phyloP scores from a whole-genome alignment of 768 basidiomycete species.

The Pleurotus tuber-regium region DNA sequence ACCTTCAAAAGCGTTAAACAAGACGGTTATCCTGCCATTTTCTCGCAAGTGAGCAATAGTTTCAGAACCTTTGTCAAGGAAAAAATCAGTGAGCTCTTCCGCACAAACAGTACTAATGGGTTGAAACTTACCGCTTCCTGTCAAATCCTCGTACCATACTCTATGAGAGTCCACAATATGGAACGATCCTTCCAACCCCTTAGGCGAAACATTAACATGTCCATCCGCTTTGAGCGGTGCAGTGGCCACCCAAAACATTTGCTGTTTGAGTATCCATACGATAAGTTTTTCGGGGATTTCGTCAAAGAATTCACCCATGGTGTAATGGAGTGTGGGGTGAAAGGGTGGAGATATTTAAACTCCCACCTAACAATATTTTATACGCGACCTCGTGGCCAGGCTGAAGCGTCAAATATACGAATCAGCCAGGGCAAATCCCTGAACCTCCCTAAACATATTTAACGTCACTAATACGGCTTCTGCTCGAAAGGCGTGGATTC shows the following conservation, averaged over 20 bases:
- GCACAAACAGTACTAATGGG: neutral
- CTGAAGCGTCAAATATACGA: no score
- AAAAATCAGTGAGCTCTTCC: no score
- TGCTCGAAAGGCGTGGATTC: no score
- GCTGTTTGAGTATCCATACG: slow-evolving; percentile 58
- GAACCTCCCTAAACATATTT: no score
- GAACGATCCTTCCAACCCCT: slow-evolving; percentile 59
- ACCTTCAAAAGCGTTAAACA: slow-evolving; percentile 62
- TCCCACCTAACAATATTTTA: no score
- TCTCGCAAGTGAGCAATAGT: slow-evolving; percentile 63
- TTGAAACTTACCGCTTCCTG: slow-evolving; percentile 56
- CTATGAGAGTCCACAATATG: slow-evolving; percentile 49
- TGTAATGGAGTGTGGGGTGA: no score
- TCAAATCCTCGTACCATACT: slow-evolving; percentile 76
- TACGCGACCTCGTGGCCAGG: no score
- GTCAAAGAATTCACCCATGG: slow-evolving; percentile 59
- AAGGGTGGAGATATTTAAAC: no score
- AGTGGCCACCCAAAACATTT: slow-evolving; percentile 71
- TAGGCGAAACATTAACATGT: slow-evolving; percentile 68
- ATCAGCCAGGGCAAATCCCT: no score
- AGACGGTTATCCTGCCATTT: slow-evolving; percentile 58
- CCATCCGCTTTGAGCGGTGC: slow-evolving; percentile 56
- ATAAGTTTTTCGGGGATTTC: slow-evolving; percentile 51
- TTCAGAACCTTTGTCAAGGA: slow-evolving; percentile 56
- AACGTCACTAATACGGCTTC: no score